These are phyloP conservation scores for Pontederia crassipes DNA, from an alignment of 176 grass and related monocot genomes.

Conservation along the genomic window DNA sequence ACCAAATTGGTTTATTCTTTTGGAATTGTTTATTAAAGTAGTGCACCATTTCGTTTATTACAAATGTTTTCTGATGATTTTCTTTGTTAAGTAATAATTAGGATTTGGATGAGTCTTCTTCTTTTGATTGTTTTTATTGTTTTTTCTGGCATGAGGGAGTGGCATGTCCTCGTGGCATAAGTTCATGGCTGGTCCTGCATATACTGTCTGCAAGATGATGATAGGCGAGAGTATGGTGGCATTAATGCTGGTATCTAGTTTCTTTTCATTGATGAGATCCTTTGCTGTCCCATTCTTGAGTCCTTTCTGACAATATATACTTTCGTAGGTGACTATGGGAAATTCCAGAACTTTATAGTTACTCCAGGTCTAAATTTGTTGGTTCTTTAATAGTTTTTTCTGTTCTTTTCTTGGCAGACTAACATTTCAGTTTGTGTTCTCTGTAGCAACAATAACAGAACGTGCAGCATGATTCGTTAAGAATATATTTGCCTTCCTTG, in stretches of 20 bases:
- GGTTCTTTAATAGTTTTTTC: neutral
- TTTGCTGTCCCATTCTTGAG: neutral
- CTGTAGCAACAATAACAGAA: too few relatives aligned
- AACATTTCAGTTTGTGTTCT: too few relatives aligned
- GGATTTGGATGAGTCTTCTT: constrained; percentile 3
- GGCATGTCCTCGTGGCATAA: neutral
- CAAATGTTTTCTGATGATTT: neutral
- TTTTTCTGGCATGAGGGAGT: constrained; percentile 6
- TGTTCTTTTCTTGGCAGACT: too few relatives aligned
- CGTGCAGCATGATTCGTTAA: too few relatives aligned
- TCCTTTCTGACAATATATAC: neutral
- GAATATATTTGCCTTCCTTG: too few relatives aligned
- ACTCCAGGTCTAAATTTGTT: neutral
- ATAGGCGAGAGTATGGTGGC: neutral
- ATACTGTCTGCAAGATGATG: neutral
- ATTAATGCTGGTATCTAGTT: neutral
- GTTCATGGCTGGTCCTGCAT: constrained; percentile 1
- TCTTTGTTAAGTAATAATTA: neutral
- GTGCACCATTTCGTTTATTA: neutral
- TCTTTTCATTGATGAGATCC: neutral
- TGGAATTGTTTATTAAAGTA: neutral
- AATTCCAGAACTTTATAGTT: neutral
- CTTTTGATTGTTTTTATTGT: neutral
- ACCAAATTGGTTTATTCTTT: neutral
- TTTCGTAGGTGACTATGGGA: neutral